A percentile compares a stretch with the other conserved stretches of the same genome.
These are phyloP conservation scores for Cucurbita maxima DNA, from an alignment of 306 rosid genomes.

Conservation along the genomic window DNA sequence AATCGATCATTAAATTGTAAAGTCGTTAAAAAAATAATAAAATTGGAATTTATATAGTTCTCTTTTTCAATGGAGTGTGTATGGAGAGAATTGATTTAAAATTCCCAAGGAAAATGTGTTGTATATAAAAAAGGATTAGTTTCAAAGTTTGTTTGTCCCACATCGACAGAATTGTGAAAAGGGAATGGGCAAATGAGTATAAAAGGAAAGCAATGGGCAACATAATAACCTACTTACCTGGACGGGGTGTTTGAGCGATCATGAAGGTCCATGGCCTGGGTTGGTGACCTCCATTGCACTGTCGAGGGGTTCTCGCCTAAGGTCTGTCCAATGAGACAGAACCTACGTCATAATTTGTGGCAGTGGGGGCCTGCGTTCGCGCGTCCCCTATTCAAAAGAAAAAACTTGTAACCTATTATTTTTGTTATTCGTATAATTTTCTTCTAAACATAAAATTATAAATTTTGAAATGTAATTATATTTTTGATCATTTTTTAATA, in stretches of 20 bases:
- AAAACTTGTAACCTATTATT: too few species aligned
- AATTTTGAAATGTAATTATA: too few species aligned
- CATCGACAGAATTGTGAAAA: neutral
- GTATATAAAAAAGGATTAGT: too few species aligned
- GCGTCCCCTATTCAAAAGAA: slow-evolving; percentile 19
- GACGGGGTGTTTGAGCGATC: neutral
- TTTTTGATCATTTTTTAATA: too few species aligned
- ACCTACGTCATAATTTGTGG: slow-evolving; percentile 46
- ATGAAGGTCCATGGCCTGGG: neutral
- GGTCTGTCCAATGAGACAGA: slow-evolving; percentile 29
- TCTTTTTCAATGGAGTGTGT: too few species aligned
- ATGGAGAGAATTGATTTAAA: too few species aligned
- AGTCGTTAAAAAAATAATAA: too few species aligned
- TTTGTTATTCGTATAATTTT: too few species aligned
- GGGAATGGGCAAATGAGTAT: neutral
- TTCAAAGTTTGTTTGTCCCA: neutral
- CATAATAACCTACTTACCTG: neutral
- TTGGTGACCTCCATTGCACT: neutral
- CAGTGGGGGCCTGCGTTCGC: slow-evolving; percentile 44
- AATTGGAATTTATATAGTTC: too few species aligned
- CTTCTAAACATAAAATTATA: too few species aligned
- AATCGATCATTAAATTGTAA: too few species aligned
- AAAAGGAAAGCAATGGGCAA: rapidly evolving
- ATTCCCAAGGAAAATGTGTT: too few species aligned
- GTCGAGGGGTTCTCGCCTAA: slow-evolving; percentile 17